A percentile compares a stretch with the other conserved stretches of the same genome.
phyloP scores from a whole-genome alignment of 805 yeast genomes.

The Cyberlindnera amylophila region DNA sequence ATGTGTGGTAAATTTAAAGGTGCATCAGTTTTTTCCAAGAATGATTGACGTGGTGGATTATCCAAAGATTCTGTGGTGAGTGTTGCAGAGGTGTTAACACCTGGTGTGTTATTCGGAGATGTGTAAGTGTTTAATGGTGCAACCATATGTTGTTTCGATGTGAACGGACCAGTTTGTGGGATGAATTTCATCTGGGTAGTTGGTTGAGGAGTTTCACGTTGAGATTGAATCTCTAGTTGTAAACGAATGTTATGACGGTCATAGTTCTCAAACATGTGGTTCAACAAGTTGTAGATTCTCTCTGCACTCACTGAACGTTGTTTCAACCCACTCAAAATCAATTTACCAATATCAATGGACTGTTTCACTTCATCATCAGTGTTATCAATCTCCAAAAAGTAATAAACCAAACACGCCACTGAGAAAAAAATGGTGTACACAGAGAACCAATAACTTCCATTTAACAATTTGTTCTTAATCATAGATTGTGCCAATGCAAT shows the following conservation, averaged over 20 bases:
- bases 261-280: constrained; percentile 72
- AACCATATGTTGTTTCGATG: constrained; percentile 1
- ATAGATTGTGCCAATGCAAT: constrained; percentile 77
- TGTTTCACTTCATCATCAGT: constrained; percentile 50
- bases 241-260: constrained; percentile 63
- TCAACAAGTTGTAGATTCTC: constrained; percentile 74
- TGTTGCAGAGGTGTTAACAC: constrained; percentile 16
- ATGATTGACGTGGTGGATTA: no score
- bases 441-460: constrained; percentile 94
- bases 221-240: constrained; percentile 16
- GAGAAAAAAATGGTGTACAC: constrained; percentile 89
- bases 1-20: no score
- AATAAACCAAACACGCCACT: constrained; percentile 82
- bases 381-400: constrained; percentile 42
- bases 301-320: constrained; percentile 73
- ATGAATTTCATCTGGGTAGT: no score
- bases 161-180: constrained; percentile 13
- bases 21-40: no score
- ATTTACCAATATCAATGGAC: constrained; percentile 79
- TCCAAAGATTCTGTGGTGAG: constrained; percentile 12
- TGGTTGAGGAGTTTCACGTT: constrained; percentile 3
- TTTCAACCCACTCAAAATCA: constrained; percentile 63
- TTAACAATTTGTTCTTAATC: constrained; percentile 64
- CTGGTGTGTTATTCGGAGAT: constrained; percentile 16
- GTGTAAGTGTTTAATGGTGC: constrained; percentile 13